Percentiles rank a stretch among this genome's conserved stretches.
Conservation (phyloP, 2,329 filamentous ascomycete genomes). For the Lachnellula suecica region DNA sequence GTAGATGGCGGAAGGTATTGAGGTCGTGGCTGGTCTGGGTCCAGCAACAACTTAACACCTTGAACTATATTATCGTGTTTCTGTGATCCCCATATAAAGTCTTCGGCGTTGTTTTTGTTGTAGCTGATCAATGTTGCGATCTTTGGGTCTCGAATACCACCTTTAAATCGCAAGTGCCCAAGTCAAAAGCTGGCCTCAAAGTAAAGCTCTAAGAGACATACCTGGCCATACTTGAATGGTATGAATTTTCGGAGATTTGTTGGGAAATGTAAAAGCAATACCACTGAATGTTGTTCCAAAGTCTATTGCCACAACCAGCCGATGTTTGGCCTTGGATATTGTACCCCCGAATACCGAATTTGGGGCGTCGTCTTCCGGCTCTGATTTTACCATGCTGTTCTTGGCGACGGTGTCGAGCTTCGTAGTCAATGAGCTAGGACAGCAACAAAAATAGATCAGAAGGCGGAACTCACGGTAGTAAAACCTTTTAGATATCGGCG, state of each 20-base stretch:
- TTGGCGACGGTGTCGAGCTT: too few species aligned
- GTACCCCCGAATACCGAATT: background rate
- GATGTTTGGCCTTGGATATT: slow-evolving; percentile 5
- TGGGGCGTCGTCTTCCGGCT: too few species aligned
- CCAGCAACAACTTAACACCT: slow-evolving; percentile 28
- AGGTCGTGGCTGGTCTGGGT: slow-evolving; percentile 23
- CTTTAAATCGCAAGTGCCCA: too few species aligned
- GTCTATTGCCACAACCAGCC: slow-evolving; percentile 19
- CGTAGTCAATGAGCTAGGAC: too few species aligned
- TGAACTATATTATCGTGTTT: slow-evolving; percentile 9
- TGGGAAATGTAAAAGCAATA: slow-evolving; percentile 13
- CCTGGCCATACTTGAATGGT: slow-evolving; percentile 20
- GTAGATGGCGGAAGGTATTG: slow-evolving; percentile 12
- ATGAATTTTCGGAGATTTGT: background rate
- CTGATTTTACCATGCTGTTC: too few species aligned
- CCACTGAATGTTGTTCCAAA: slow-evolving; percentile 24
- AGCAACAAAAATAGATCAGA: too few species aligned
- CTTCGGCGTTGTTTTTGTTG: background rate
- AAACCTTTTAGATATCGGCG: too few species aligned
- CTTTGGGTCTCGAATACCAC: slow-evolving; percentile 10
- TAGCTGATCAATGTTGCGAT: slow-evolving; percentile 13
- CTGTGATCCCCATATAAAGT: slow-evolving; percentile 14
- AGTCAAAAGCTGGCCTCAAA: too few species aligned
- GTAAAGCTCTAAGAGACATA: too few species aligned
- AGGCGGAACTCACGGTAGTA: too few species aligned